Conservation (phyloP, 441 rosid species). For the Syzygium syzygioides region DNA sequence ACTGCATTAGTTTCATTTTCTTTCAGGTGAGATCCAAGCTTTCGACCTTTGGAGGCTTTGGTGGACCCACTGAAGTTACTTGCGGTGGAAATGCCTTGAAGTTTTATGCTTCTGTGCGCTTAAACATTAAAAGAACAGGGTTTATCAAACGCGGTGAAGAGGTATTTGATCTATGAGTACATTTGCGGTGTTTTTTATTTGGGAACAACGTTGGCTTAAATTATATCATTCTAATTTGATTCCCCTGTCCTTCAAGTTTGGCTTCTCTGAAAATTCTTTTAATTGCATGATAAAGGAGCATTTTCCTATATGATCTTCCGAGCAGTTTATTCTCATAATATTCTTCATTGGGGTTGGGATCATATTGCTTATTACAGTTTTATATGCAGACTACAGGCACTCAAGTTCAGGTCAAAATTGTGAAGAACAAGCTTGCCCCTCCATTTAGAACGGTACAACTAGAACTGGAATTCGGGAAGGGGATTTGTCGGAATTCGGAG, state of each 20-base stretch:
- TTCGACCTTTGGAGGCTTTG: slow-evolving; percentile 82
- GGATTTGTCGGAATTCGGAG: slow-evolving; percentile 70
- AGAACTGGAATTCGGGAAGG: slow-evolving; percentile 94
- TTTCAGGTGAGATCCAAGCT: slow-evolving; percentile 85
- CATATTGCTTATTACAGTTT: not conserved
- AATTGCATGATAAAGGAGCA: not conserved
- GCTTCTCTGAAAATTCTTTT: not conserved
- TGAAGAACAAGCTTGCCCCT: slow-evolving; percentile 95
- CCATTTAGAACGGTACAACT: slow-evolving; percentile 80
- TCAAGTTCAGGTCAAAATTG: slow-evolving; percentile 71
- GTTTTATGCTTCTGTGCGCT: slow-evolving; percentile 95
- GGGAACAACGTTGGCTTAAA: not conserved
- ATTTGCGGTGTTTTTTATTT: not conserved
- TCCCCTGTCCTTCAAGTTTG: not conserved
- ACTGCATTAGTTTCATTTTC: not conserved
- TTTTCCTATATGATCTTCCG: not conserved
- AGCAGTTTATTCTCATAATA: not conserved
- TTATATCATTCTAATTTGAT: not conserved
- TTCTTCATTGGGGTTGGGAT: not conserved
- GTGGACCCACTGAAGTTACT: slow-evolving; percentile 89
- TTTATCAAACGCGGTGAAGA: slow-evolving; percentile 83
- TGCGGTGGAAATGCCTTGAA: slow-evolving; percentile 98
- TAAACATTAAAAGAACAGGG: slow-evolving; percentile 66
- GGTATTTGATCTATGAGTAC: slow-evolving; percentile 22
- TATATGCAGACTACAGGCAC: slow-evolving; percentile 60